Evolutionary conservation across 1,284 basidiomycete genomes (phyloP), one percentile per base, ranked within the genome.

Genomic region (Heterobasidion occidentale): DNA sequence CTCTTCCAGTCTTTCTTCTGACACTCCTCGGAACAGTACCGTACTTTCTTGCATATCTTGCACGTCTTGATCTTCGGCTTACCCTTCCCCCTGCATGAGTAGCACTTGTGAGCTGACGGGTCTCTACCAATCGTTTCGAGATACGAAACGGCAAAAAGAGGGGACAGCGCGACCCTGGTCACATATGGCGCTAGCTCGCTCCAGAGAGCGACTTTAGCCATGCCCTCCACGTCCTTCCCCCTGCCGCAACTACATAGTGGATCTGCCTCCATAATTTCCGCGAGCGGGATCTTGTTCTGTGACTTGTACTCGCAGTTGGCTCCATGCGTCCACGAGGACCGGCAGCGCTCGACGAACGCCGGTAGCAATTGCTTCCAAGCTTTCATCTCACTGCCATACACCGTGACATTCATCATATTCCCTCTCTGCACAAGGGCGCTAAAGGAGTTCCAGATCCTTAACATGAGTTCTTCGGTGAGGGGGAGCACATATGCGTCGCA

Each of bases 311-410:
- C 74, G 68, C 81, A 84, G 35, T 64, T 65, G 9, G 63, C 17
- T 9, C 60, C 64, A 61, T 84, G 81, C 14, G 62, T 61, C 81
- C 81, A 83, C 0, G 67, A 70, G 19, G 19, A 12, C 14, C 81
- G 72, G 58, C 78, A 81, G 12, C 81, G 75, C 60, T 84, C 81
- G 6, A 70, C 72, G 34, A 78, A 60, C 6, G 70, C 68, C 5
- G 79, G 78, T 0, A 82, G 62, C 9, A 81, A 64, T 54, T 73
- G 65, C 54, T 75, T 75, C 80, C 80, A 83, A n/a, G 15, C 1
- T 69, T 70, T 12, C 46, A 48, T 48, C 7, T 17, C 46, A 11
- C 6, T 17, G 4, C 11, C 17, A 20, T 3, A 11, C 3, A 48
- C 27, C 6, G 46, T 3, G 2, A 48, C 9, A 20, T 48, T 20